These are phyloP conservation scores for Fusarium sp. DNA, from an alignment of 2,329 filamentous ascomycete genomes.

Conservation along the genomic window DNA sequence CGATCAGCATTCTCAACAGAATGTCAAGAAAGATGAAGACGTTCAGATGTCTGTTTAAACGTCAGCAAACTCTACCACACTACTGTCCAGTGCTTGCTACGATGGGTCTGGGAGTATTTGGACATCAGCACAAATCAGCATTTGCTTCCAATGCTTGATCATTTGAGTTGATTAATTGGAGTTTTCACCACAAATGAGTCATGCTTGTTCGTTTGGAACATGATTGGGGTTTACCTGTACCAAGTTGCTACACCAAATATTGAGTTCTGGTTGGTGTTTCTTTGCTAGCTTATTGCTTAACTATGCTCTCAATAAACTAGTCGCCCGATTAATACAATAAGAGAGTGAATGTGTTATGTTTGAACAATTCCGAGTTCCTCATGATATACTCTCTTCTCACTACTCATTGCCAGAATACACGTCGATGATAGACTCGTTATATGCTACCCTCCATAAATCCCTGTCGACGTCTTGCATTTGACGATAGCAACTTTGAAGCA, in stretches of 20 bases:
- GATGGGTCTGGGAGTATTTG: not conserved
- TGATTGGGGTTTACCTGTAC: not conserved
- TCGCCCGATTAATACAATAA: too few relatives aligned
- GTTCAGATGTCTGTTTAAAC: not conserved
- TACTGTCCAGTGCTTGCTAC: not conserved
- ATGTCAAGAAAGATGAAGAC: not conserved
- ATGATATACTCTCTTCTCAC: not conserved
- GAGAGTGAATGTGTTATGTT: not conserved
- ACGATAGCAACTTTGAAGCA: not conserved
- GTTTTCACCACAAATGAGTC: not conserved
- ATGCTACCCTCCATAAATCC: not conserved
- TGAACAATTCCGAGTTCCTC: too few relatives aligned
- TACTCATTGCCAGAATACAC: too few relatives aligned
- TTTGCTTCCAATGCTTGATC: not conserved
- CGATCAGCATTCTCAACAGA: not conserved
- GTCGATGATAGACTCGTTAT: not conserved
- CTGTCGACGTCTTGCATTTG: not conserved
- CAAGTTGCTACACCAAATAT: not conserved
- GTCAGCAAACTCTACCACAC: not conserved
- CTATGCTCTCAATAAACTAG: not conserved
- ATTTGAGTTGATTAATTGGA: not conserved
- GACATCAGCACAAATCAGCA: not conserved
- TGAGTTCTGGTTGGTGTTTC: conserved; percentile 5
- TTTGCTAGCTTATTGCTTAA: not conserved
- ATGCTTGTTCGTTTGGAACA: not conserved